A percentile compares a stretch with the other conserved stretches of the same genome.
phyloP scores from a whole-genome alignment of 2,329 filamentous ascomycete species.

The Penicillium paneum region DNA sequence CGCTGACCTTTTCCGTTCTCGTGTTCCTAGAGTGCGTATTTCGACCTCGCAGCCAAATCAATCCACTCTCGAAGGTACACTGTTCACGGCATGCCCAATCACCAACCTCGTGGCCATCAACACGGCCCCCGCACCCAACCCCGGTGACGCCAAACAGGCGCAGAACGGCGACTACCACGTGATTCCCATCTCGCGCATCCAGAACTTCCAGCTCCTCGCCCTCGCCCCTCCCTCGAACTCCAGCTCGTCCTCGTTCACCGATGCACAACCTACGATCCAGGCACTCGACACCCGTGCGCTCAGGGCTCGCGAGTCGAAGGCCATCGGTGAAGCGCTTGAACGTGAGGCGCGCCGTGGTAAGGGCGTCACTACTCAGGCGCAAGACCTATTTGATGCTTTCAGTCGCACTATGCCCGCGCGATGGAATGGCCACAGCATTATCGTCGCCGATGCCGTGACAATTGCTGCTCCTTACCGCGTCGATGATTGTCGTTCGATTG shows the following conservation, averaged over 20 bases:
- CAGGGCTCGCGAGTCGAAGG: slow-evolving; percentile 54
- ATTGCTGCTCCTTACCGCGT: slow-evolving; percentile 57
- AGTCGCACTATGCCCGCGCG: slow-evolving; percentile 59
- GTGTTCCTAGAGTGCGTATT: slow-evolving; percentile 52
- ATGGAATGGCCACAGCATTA: slow-evolving; percentile 58
- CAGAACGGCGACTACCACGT: slow-evolving; percentile 58
- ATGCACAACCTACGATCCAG: slow-evolving; percentile 44
- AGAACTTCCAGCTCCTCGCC: slow-evolving; percentile 54
- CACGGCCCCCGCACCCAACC: slow-evolving; percentile 45
- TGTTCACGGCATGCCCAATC: slow-evolving; percentile 61
- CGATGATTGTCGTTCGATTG: slow-evolving; percentile 51
- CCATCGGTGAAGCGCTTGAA: slow-evolving; percentile 56
- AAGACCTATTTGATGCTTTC: slow-evolving; percentile 62
- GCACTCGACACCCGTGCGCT: slow-evolving; percentile 55
- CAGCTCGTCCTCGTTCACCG: slow-evolving; percentile 43
- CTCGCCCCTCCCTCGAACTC: slow-evolving; percentile 32
- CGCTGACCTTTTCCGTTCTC: neutral
- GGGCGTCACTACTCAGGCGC: slow-evolving; percentile 59
- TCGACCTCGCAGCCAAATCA: slow-evolving; percentile 52
- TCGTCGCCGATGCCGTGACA: slow-evolving; percentile 60
- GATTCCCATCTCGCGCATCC: slow-evolving; percentile 59
- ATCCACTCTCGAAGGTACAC: slow-evolving; percentile 57
- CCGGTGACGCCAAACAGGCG: slow-evolving; percentile 33
- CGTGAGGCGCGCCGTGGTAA: slow-evolving; percentile 58
- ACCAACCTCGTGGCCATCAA: slow-evolving; percentile 62